A percentile compares a stretch with the other conserved stretches of the same genome.
Evolutionary conservation across 2,329 filamentous ascomycete species (phyloP).

Genomic region (Epichloe festucae): DNA sequence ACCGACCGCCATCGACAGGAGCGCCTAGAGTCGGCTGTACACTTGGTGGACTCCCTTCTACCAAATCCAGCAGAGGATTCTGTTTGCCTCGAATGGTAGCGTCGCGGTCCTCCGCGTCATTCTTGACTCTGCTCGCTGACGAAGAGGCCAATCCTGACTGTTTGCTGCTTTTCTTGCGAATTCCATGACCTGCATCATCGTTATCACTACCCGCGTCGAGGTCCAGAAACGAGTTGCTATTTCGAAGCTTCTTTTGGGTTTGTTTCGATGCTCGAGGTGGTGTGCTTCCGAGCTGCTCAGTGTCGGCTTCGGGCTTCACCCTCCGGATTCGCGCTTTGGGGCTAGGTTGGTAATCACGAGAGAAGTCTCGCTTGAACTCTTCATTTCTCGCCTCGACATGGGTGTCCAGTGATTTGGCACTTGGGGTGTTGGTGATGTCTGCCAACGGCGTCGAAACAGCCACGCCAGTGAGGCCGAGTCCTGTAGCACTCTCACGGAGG

Average conservation of each 20-base stretch:
- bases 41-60: conserved; percentile 16
- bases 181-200: conserved; percentile 21
- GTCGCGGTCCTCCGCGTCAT: conserved; percentile 12
- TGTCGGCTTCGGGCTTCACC: conserved; percentile 36
- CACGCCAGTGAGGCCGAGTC: conserved; percentile 15
- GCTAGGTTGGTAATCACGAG: conserved; percentile 61
- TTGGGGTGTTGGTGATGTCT: conserved; percentile 14
- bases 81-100: conserved; percentile 17
- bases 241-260: conserved; percentile 15
- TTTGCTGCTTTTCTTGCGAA: conserved; percentile 5
- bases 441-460: conserved; percentile 9
- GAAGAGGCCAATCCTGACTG: background rate
- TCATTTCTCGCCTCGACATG: conserved; percentile 17
- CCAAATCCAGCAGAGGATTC: conserved; percentile 9
- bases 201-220: conserved; percentile 36
- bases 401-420: conserved; percentile 7
- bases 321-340: conserved; percentile 57
- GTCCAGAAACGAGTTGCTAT: conserved; percentile 36
- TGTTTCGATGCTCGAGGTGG: conserved; percentile 23
- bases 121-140: background rate
- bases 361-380: conserved; percentile 47
- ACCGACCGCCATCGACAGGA: conserved; percentile 28
- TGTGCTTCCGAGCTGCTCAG: conserved; percentile 13
- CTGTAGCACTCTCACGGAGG: conserved; percentile 27
- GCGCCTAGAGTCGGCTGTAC: conserved; percentile 22